These are phyloP conservation scores for Boletus rufocinnamomeus DNA, from an alignment of 768 basidiomycete species.

Conservation along the genomic window DNA sequence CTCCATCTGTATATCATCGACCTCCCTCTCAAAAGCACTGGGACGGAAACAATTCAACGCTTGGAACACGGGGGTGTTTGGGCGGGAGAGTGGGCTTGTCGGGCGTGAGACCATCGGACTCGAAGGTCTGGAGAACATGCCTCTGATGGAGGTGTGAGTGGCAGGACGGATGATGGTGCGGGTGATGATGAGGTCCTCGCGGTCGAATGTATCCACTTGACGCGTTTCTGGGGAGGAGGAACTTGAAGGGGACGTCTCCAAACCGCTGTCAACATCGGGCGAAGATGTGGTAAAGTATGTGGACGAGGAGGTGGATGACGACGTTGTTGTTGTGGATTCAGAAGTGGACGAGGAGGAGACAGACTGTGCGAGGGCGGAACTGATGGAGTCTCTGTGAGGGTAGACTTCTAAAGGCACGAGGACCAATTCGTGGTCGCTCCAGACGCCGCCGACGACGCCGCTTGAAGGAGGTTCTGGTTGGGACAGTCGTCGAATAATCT, in stretches of 20 bases:
- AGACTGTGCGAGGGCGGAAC: slow-evolving; percentile 19
- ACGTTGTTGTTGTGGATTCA: slow-evolving; percentile 13
- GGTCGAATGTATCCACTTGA: slow-evolving; percentile 30
- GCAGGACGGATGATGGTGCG: slow-evolving; percentile 42
- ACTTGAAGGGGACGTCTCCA: slow-evolving; percentile 4
- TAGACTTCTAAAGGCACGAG: slow-evolving; percentile 34
- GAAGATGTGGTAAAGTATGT: slow-evolving; percentile 27
- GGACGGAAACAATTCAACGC: slow-evolving; percentile 39
- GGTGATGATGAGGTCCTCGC: slow-evolving; percentile 36
- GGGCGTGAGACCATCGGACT: slow-evolving; percentile 34
- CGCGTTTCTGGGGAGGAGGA: slow-evolving; percentile 13
- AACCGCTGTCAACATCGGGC: slow-evolving; percentile 12
- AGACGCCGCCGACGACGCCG: slow-evolving; percentile 32
- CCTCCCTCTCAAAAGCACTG: slow-evolving; percentile 35
- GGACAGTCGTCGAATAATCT: slow-evolving; percentile 26
- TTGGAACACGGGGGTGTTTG: slow-evolving; percentile 25
- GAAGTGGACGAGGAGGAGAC: slow-evolving; percentile 12
- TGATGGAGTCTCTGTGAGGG: slow-evolving; percentile 20
- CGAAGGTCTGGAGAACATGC: slow-evolving; percentile 34
- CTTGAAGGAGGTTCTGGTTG: slow-evolving; percentile 20
- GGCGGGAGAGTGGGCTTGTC: slow-evolving; percentile 24
- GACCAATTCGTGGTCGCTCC: slow-evolving; percentile 38
- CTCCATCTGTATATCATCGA: slow-evolving; percentile 30
- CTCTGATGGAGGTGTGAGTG: slow-evolving; percentile 25
- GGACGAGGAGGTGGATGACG: slow-evolving; percentile 17